Conservation (phyloP, 495 filamentous ascomycete species). For the Aspergillus egyptiacus region DNA sequence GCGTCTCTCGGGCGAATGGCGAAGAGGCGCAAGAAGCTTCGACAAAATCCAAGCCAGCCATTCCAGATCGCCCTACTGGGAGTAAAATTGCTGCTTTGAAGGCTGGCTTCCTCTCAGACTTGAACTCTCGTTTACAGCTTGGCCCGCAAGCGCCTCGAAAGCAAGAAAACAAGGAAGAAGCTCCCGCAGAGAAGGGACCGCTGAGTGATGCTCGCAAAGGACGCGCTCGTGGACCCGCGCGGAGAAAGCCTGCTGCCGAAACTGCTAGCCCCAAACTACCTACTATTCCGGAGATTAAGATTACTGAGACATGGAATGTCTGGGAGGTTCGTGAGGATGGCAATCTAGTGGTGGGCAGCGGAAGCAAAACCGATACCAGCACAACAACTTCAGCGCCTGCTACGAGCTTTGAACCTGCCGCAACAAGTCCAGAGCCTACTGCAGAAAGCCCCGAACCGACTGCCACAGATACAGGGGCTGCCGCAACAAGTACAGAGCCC, state of each 20-base stretch:
- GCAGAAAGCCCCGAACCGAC: no score
- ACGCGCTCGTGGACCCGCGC: conserved; percentile 78
- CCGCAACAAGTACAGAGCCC: no score
- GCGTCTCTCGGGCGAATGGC: conserved; percentile 30
- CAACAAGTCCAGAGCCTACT: no score
- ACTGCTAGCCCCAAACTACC: conserved; percentile 25
- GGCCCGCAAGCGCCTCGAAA: conserved; percentile 72
- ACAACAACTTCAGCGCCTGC: conserved; percentile 26
- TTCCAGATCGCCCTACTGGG: conserved; percentile 75
- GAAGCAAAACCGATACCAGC: conserved; percentile 20
- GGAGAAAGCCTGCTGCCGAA: conserved; percentile 60
- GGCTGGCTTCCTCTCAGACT: conserved; percentile 81
- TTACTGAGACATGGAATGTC: conserved; percentile 45
- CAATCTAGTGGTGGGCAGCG: conserved; percentile 33
- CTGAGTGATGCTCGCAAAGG: conserved; percentile 83
- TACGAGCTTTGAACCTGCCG: no score
- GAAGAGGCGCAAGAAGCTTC: conserved; percentile 26
- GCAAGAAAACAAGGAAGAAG: conserved; percentile 55
- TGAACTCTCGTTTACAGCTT: conserved; percentile 77
- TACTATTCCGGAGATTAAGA: conserved; percentile 39
- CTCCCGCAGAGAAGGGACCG: conserved; percentile 66
- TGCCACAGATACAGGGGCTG: no score
- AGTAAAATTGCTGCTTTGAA: conserved; percentile 85
- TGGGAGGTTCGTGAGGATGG: conserved; percentile 48
- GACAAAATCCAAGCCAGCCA: conserved; percentile 61